Base-by-base conservation (phyloP, 1,284 basidiomycete genomes). In the Cryptococcus neoformans region DNA sequence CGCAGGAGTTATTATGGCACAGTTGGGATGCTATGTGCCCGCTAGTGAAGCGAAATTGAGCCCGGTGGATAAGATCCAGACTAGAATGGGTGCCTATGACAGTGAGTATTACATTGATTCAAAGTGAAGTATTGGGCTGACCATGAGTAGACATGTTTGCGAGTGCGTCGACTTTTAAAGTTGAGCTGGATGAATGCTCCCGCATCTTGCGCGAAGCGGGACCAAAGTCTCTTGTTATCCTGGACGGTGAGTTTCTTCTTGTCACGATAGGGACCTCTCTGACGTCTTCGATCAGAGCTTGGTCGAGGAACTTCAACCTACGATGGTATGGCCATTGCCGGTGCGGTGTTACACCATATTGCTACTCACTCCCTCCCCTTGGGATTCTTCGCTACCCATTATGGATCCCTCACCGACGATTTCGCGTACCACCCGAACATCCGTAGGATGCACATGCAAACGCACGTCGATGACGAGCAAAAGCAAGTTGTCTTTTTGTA, bases 71-170 rank as follows among this genome's bases (percentile, higher is more conserved):
- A 83, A 89, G 28, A 97, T 99, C 66, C 84, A 96, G 58, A 98
- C 95, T 6, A 87, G 96, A 35, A 99, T 99, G 95, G 96, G 96
- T 16, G 96, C 96, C 2, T 94, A 95, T 73, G 93, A 97, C 71
- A 93, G 74, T 74, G 63, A 67, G 71, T 72, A 39, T 46, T 2
- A 21, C 37, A 45, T 47, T 1, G 7, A 11, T 44, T n/a, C 10
- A 8, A 36, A 34, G 6, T 36, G 4, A n/a, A 40, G 49, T 36
- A 39, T 11, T 16, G 49, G 46, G 21, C 12, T 28, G 36, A 16
- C n/a, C 4, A 17, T 5, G 6, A 11, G 12, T 41, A 75, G 74
- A 93, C 69, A 95, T 97, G 89, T 96, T 96, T 74, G 89, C 91
- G 2, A 89, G 90, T 64, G 85, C 92, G 0, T 93, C 91, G 77